Conservation (phyloP, 2,329 filamentous ascomycete genomes). For the Epichloe gansuensis region DNA sequence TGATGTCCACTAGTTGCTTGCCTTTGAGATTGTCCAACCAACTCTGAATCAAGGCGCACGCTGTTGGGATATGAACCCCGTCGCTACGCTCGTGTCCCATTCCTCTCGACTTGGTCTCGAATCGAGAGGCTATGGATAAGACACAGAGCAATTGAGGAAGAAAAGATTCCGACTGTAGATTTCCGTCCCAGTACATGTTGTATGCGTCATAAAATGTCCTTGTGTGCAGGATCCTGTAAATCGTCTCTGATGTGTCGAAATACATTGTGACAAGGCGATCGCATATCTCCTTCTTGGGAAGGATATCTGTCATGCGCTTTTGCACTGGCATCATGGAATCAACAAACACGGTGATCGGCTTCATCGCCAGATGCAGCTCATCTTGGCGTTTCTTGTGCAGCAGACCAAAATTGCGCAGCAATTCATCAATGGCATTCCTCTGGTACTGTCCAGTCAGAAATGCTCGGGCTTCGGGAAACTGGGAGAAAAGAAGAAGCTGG, state of each 20-base stretch:
- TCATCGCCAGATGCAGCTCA: slow-evolving; percentile 31
- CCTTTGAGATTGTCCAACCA: slow-evolving; percentile 41
- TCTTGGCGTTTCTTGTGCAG: slow-evolving; percentile 36
- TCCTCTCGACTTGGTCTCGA: slow-evolving; percentile 36
- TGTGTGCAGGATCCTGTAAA: slow-evolving; percentile 40
- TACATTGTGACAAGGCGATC: slow-evolving; percentile 38
- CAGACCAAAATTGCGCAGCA: slow-evolving; percentile 32
- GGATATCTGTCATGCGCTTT: slow-evolving; percentile 44
- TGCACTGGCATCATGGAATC: slow-evolving; percentile 45
- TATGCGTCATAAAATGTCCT: slow-evolving; percentile 39
- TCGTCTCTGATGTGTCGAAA: slow-evolving; percentile 36
- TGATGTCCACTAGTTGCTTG: slow-evolving; percentile 39
- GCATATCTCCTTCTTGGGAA: slow-evolving; percentile 38
- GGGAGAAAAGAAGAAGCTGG: neutral
- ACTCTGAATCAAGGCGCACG: slow-evolving; percentile 38
- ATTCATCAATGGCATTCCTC: slow-evolving; percentile 21
- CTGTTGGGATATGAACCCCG: slow-evolving; percentile 43
- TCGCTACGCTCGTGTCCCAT: slow-evolving; percentile 38
- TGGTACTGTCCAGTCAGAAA: slow-evolving; percentile 4
- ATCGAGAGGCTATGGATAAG: slow-evolving; percentile 40
- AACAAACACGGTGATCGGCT: slow-evolving; percentile 42
- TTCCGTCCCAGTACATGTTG: slow-evolving; percentile 37
- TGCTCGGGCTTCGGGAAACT: slow-evolving; percentile 8
- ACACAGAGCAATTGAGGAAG: slow-evolving; percentile 40
- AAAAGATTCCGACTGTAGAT: slow-evolving; percentile 34